Evolutionary conservation across 208 protist species (phyloP).

Genomic region (Leishmania aethiopica): DNA sequence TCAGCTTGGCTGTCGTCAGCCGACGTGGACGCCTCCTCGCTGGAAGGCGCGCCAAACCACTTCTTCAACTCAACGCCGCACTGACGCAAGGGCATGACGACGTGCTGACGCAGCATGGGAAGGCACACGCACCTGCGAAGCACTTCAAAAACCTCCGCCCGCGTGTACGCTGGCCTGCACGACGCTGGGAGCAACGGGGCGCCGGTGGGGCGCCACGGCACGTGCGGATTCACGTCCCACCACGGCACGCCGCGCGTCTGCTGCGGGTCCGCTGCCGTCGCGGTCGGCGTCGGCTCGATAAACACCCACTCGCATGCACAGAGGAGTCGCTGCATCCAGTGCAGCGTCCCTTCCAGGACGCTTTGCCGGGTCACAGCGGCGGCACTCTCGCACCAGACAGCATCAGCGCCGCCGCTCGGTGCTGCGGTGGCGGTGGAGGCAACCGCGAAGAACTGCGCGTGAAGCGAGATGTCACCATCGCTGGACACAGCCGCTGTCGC

Average conservation of each 20-base stretch:
- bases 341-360: slow-evolving; percentile 42
- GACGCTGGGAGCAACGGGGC: background rate
- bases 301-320: slow-evolving; percentile 32
- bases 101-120: slow-evolving; percentile 11
- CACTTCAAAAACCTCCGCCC: slow-evolving; percentile 25
- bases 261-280: background rate
- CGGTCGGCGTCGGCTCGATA: slow-evolving; percentile 7
- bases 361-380: slow-evolving; percentile 41
- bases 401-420: background rate
- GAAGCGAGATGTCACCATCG: background rate
- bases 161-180: slow-evolving; percentile 29
- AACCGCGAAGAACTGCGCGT: background rate
- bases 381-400: slow-evolving; percentile 24
- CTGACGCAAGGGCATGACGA: slow-evolving; percentile 16
- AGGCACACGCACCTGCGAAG: slow-evolving; percentile 25
- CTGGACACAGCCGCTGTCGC: background rate
- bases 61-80: slow-evolving; percentile 12
- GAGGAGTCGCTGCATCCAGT: slow-evolving; percentile 39
- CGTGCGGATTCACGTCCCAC: slow-evolving; percentile 11
- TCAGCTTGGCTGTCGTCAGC: background rate
- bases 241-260: slow-evolving; percentile 13
- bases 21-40: background rate
- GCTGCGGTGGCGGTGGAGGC: background rate
- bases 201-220: slow-evolving; percentile 16
- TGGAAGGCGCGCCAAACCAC: slow-evolving; percentile 1